These are phyloP conservation scores for Picea abies DNA, from an alignment of 83 land plant genomes.

Conservation along the genomic window DNA sequence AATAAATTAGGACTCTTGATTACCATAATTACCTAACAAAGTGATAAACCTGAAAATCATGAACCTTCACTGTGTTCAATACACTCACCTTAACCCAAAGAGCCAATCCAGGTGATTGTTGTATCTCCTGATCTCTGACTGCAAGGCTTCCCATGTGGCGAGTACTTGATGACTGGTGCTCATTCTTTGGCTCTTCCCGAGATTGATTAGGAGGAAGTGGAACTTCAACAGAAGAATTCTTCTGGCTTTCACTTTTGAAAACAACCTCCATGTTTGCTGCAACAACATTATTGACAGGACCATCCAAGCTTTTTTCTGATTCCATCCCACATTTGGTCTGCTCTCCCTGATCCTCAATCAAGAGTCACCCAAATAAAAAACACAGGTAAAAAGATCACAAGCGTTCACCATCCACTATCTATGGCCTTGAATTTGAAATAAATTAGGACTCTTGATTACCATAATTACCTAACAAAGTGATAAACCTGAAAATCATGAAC, in stretches of 20 bases:
- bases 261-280: background rate
- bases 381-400: background rate
- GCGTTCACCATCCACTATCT: no score
- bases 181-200: background rate
- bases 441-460: background rate
- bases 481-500: background rate
- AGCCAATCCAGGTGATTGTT: background rate
- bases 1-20: background rate
- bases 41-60: background rate
- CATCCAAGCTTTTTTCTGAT: background rate
- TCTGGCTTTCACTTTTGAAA: background rate
- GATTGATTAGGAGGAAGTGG: background rate
- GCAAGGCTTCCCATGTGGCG: background rate
- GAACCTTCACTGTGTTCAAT: background rate
- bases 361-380: background rate
- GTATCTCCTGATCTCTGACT: background rate
- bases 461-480: background rate
- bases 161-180: background rate
- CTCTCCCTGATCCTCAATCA: background rate
- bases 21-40: background rate
- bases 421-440: background rate
- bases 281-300: background rate
- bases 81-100: conserved; percentile 12
- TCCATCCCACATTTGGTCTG: conserved; percentile 4
- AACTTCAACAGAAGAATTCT: background rate